Evolutionary conservation across 306 rosid species (phyloP).

Genomic region (Cucurbita pepo): DNA sequence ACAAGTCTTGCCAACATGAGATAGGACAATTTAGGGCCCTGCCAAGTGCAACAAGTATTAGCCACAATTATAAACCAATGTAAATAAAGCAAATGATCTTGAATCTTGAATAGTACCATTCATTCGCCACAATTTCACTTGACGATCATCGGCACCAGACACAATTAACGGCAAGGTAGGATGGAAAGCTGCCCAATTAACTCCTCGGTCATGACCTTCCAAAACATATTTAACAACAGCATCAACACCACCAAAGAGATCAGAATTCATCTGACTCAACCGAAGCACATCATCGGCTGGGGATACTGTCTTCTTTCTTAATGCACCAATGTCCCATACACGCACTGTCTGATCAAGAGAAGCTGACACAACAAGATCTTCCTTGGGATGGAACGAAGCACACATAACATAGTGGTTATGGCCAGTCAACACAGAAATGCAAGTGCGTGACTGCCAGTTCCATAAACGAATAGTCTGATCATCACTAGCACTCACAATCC

Average conservation of each 20-base stretch:
- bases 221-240: slow-evolving; percentile 85
- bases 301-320: slow-evolving; percentile 77
- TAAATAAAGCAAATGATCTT: background rate
- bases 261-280: slow-evolving; percentile 86
- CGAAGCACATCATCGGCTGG: slow-evolving; percentile 84
- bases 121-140: slow-evolving; percentile 94
- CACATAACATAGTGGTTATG: slow-evolving; percentile 98
- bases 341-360: slow-evolving; percentile 95
- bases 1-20: no score
- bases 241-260: slow-evolving; percentile 89
- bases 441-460: slow-evolving; percentile 98
- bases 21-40: no score
- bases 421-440: slow-evolving; percentile 88
- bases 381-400: slow-evolving; percentile 86
- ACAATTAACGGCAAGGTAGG: slow-evolving; percentile 87
- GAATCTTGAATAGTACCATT: slow-evolving; percentile 31
- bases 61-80: background rate
- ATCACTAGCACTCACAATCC: slow-evolving; percentile 98
- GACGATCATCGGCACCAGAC: slow-evolving; percentile 94
- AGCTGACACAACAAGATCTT: slow-evolving; percentile 90
- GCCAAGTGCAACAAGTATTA: no score
- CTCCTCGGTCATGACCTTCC: slow-evolving; percentile 98
- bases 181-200: slow-evolving; percentile 94
- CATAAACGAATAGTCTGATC: slow-evolving; percentile 97
- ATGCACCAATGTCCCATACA: slow-evolving; percentile 91